These are phyloP conservation scores for Coemansia sp. DNA, from an alignment of 192 early-diverging fungal species.

Conservation along the genomic window DNA sequence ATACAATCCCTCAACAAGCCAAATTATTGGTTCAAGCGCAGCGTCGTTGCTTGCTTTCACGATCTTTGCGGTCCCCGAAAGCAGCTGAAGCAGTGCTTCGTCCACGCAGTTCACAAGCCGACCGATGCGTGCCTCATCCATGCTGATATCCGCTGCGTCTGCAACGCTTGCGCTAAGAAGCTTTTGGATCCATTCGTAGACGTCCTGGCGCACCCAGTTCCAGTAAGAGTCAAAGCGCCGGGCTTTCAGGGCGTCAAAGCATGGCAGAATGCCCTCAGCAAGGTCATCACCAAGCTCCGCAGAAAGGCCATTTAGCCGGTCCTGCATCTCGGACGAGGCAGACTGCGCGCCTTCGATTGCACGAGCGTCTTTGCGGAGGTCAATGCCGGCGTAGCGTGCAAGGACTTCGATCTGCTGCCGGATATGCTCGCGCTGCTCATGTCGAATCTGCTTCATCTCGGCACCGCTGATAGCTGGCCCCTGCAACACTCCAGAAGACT, in stretches of 20 bases:
- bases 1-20: too few species aligned
- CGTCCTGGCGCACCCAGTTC: constrained; percentile 76
- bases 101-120: too few species aligned
- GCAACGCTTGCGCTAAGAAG: constrained; percentile 46
- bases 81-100: too few species aligned
- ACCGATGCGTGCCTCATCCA: too few species aligned
- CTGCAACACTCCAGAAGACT: constrained; percentile 28
- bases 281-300: constrained; percentile 77
- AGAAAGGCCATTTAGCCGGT: constrained; percentile 71
- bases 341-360: constrained; percentile 61
- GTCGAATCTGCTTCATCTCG: constrained; percentile 76
- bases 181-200: constrained; percentile 63
- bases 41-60: too few species aligned
- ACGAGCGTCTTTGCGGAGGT: constrained; percentile 73
- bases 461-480: constrained; percentile 81
- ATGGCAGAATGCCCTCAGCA: constrained; percentile 74
- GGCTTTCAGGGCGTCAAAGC: constrained; percentile 80
- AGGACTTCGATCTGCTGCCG: constrained; percentile 79
- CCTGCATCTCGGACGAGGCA: constrained; percentile 60
- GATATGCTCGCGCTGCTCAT: constrained; percentile 67
- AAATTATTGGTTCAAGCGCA: too few species aligned
- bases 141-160: too few species aligned
- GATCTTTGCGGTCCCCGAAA: too few species aligned
- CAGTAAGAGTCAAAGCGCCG: too few species aligned
- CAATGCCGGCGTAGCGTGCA: constrained; percentile 74